Conservation (phyloP, 495 filamentous ascomycete species). For the Amorphotheca resinae region DNA sequence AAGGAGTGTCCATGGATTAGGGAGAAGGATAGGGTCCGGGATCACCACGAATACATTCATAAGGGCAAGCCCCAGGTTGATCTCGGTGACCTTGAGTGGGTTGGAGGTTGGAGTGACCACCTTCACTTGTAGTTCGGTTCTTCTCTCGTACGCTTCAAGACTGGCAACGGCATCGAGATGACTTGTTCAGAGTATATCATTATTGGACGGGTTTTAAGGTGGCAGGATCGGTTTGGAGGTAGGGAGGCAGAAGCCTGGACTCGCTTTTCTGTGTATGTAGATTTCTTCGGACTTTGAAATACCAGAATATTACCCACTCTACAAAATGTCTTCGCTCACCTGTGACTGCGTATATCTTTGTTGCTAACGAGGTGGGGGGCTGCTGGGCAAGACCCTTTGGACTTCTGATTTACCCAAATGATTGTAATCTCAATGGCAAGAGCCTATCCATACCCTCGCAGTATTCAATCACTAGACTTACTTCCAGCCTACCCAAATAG, state of each 20-base stretch:
- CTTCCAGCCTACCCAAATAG: too few relatives aligned
- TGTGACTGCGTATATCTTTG: too few relatives aligned
- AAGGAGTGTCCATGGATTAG: constrained; percentile 17
- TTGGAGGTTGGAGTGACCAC: constrained; percentile 59
- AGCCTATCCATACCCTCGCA: too few relatives aligned
- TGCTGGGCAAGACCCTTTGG: too few relatives aligned
- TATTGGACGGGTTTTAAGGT: constrained; percentile 1
- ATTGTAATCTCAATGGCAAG: too few relatives aligned
- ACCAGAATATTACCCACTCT: constrained; percentile 24
- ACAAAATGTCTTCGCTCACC: too few relatives aligned
- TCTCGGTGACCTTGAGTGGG: constrained; percentile 72
- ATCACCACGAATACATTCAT: constrained; percentile 15
- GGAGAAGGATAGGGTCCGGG: constrained; percentile 12
- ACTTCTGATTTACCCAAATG: too few relatives aligned
- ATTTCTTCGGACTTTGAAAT: constrained; percentile 20
- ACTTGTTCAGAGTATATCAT: constrained; percentile 11
- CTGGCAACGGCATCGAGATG: constrained; percentile 2
- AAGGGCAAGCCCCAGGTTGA: constrained; percentile 46
- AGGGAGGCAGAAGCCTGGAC: constrained; percentile 10
- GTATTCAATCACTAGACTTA: too few relatives aligned
- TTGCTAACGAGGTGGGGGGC: too few relatives aligned
- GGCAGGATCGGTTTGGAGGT: constrained; percentile 2
- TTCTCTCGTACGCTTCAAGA: constrained; percentile 7
- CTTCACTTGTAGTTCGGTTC: constrained; percentile 43
- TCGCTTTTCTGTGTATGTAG: constrained; percentile 24